Evolutionary conservation across 495 filamentous ascomycete species (phyloP).

Genomic region (Chaetomium fimeti): DNA sequence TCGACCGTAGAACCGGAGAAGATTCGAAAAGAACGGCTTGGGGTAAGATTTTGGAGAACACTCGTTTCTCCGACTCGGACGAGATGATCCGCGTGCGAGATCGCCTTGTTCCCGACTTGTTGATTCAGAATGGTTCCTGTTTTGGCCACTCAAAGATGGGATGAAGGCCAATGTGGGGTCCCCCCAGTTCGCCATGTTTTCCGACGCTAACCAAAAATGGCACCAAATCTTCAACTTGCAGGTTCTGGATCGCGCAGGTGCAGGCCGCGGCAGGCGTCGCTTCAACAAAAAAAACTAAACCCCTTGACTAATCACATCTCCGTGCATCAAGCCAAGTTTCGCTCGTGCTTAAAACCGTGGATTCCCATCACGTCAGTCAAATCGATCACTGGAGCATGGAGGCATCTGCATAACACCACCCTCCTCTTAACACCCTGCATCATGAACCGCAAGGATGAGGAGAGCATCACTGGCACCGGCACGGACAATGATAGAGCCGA

Average conservation of each 20-base stretch:
- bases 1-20: too few species aligned
- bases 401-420: background rate
- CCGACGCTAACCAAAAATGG: constrained; percentile 10
- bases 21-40: too few species aligned
- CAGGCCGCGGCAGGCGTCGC: background rate
- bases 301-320: constrained; percentile 13
- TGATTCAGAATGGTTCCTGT: background rate
- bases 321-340: background rate
- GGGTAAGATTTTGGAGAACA: too few species aligned
- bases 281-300: constrained; percentile 3
- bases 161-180: background rate
- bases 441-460: background rate
- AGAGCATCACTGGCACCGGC: background rate
- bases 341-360: background rate
- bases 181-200: background rate
- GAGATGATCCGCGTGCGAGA: too few species aligned
- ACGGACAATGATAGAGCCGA: background rate
- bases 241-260: background rate
- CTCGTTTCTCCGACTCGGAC: too few species aligned
- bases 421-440: background rate
- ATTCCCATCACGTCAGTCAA: background rate
- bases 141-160: background rate
- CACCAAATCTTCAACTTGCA: constrained; percentile 21
- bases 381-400: background rate
- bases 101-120: too few species aligned